Base-by-base conservation (phyloP, 1,284 basidiomycete species). In the Puccinia hordei region DNA sequence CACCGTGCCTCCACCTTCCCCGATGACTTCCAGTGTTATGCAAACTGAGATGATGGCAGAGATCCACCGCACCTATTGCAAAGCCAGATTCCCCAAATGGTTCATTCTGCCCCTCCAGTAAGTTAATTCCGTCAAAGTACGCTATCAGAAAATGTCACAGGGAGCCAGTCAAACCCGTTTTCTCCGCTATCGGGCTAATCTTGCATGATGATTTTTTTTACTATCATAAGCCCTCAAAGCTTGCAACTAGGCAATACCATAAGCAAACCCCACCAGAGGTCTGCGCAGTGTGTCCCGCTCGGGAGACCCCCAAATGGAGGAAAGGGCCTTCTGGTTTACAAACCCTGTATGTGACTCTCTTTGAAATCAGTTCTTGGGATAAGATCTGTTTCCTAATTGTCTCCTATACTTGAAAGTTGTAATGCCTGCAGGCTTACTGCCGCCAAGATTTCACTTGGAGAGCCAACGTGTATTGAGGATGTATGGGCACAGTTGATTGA, bases 381-480 rank as follows among this genome's bases (percentile, higher is more conserved):
- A 1, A 59, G 12, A 6, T 22, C 6, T 38, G 6, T 59, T 19
- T 55, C 51, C 55, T 73, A 41, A 38, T 57, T 44, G 19, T 46
- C 61, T 75, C 38, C 5, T 5, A 19, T 38, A 2, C 35, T 53
- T 57, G n/a, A 71, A 38, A 80, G 77, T 12, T 80, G 77, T 38
- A 80, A 80, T 65, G 77, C 77, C 1, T 80, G 77, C 35, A 69
- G 77, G 9, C 59, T 80, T 44, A 73, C 77, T 46, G 77, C 77
- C 35, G 77, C 77, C 44, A 80, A 80, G 49, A 53, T 57, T 24
- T n/a, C 57, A n/a, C 22, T 57, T n/a, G 22, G 5, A 12, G 77
- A 72, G 17, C 77, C 77, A 8, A 80, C 68, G 19, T 72, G 33
- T n/a, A 44, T 73, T n/a, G 77, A 80, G 51, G 68, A 80, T 44